A percentile compares a stretch with the other conserved stretches of the same genome.
Conservation (phyloP, 1,284 basidiomycete species). For the Austroboletus rostrupii region DNA sequence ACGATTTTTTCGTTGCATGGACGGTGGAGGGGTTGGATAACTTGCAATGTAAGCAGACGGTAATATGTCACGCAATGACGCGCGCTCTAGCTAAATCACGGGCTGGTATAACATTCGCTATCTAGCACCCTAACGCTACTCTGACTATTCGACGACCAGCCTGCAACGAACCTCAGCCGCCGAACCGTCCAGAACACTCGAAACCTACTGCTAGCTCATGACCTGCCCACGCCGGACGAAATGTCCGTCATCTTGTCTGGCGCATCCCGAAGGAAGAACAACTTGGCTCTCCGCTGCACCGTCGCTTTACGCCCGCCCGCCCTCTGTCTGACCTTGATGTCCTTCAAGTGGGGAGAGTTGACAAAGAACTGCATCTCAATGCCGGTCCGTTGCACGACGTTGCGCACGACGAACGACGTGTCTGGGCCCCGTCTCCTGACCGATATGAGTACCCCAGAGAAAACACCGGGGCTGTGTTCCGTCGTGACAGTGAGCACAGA, state of each 20-base stretch:
- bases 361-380: conserved; percentile 89
- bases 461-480: conserved; percentile 69
- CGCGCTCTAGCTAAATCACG: not conserved
- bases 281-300: conserved; percentile 67
- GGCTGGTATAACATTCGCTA: not conserved
- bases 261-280: conserved; percentile 74
- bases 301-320: conserved; percentile 49
- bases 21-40: conserved; percentile 16
- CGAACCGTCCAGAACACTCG: not conserved
- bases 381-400: conserved; percentile 84
- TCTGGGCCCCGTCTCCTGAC: conserved; percentile 78
- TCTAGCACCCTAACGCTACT: conserved; percentile 11
- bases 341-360: conserved; percentile 80
- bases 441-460: conserved; percentile 83
- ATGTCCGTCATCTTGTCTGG: conserved; percentile 79
- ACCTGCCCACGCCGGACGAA: conserved; percentile 49
- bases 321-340: conserved; percentile 70
- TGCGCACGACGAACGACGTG: conserved; percentile 80
- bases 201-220: conserved; percentile 22
- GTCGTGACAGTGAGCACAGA: conserved; percentile 76
- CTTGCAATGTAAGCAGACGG: conserved; percentile 1
- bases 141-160: no score
- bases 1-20: conserved; percentile 57
- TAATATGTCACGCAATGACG: conserved; percentile 1
- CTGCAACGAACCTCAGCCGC: conserved; percentile 3